Evolutionary conservation across 192 early-diverging fungal species (phyloP).

Genomic region (Entomortierella chlamydospora): DNA sequence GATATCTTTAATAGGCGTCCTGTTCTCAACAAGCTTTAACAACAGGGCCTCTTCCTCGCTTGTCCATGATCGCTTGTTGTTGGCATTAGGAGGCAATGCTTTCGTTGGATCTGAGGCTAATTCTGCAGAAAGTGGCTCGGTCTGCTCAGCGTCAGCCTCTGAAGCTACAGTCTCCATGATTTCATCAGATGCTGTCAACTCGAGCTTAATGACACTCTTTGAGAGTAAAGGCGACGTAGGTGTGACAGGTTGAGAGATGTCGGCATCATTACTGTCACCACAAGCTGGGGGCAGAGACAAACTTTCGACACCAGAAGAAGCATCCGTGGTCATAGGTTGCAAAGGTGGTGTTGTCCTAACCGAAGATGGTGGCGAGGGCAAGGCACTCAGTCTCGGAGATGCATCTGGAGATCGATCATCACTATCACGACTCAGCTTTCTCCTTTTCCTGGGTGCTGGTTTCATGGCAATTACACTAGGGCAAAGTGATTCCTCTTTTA

Average conservation of each 20-base stretch:
- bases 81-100: slow-evolving; percentile 7
- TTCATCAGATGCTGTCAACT: background rate
- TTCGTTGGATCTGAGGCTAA: background rate
- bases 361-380: slow-evolving; percentile 41
- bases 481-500: background rate
- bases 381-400: slow-evolving; percentile 16
- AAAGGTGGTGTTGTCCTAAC: slow-evolving; percentile 32
- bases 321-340: slow-evolving; percentile 13
- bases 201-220: background rate
- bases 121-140: background rate
- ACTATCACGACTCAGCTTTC: slow-evolving; percentile 23
- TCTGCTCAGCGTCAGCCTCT: background rate
- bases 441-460: slow-evolving; percentile 11
- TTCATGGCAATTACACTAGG: slow-evolving; percentile 13
- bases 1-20: slow-evolving; percentile 41
- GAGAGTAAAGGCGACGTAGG: slow-evolving; percentile 21
- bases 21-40: slow-evolving; percentile 32
- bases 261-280: background rate
- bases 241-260: slow-evolving; percentile 6
- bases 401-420: slow-evolving; percentile 1
- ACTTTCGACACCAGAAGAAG: slow-evolving; percentile 1
- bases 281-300: slow-evolving; percentile 2
- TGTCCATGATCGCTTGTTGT: slow-evolving; percentile 47
- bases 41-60: slow-evolving; percentile 40
- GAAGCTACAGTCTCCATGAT: background rate